Conservation (phyloP, 1,139 yeast species). For the Lodderomyces theae region DNA sequence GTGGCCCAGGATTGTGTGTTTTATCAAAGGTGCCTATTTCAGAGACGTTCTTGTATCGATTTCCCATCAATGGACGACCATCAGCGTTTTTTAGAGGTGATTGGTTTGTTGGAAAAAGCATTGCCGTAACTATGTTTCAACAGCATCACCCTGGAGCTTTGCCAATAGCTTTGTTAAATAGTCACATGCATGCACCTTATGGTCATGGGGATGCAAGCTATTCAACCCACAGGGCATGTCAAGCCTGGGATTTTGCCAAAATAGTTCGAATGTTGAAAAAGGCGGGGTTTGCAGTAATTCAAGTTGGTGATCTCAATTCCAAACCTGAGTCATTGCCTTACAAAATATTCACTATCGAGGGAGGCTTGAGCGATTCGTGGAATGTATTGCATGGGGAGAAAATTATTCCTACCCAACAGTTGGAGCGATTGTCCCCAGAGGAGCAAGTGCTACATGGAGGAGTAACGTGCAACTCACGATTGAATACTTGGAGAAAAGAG, state of each 20-base stretch:
- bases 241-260: conserved; percentile 92
- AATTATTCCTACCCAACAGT: conserved; percentile 34
- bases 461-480: conserved; percentile 80
- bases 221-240: conserved; percentile 85
- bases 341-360: conserved; percentile 65
- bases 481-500: conserved; percentile 81
- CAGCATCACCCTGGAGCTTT: conserved; percentile 45
- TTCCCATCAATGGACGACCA: conserved; percentile 92
- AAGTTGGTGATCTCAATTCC: conserved; percentile 92
- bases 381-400: conserved; percentile 47
- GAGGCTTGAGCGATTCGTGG: conserved; percentile 83
- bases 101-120: conserved; percentile 94
- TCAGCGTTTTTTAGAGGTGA: conserved; percentile 94
- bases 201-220: conserved; percentile 87
- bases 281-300: conserved; percentile 81
- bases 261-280: conserved; percentile 58
- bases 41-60: conserved; percentile 73
- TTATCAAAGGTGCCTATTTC: conserved; percentile 82
- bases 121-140: conserved; percentile 69
- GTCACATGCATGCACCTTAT: conserved; percentile 98
- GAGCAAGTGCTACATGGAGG: conserved; percentile 77
- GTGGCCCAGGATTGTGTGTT: conserved; percentile 93
- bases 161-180: conserved; percentile 76
- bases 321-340: conserved; percentile 84
- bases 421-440: conserved; percentile 54